Evolutionary conservation across 805 yeast genomes (phyloP).

Genomic region (Saccharomyces mikatae): DNA sequence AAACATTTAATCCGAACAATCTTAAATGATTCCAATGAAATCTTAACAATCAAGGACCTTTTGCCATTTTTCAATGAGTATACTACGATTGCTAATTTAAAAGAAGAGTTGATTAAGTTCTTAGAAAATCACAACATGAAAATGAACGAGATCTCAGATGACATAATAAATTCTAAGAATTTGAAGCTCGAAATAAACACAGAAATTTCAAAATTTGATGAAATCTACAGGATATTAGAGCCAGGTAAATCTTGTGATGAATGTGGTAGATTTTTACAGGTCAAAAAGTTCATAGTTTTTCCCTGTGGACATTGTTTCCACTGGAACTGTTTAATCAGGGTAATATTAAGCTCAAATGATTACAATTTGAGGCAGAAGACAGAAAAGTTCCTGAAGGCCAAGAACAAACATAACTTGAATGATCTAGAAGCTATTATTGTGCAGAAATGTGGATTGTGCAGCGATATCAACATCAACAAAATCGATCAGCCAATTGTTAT

Average conservation of each 20-base stretch:
- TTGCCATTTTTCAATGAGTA: constrained; percentile 81
- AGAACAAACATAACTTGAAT: constrained; percentile 22
- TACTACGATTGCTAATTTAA: constrained; percentile 70
- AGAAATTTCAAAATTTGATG: constrained; percentile 47
- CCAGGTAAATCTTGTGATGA: constrained; percentile 77
- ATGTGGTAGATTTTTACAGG: constrained; percentile 62
- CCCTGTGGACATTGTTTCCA: constrained; percentile 91
- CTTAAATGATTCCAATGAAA: constrained; percentile 38
- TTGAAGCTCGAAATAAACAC: constrained; percentile 52
- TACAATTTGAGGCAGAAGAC: constrained; percentile 57
- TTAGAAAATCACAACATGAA: constrained; percentile 62
- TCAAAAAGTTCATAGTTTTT: constrained; percentile 67
- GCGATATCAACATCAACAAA: constrained; percentile 60
- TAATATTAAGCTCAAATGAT: constrained; percentile 54
- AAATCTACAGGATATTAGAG: constrained; percentile 58
- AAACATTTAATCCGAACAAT: constrained; percentile 31
- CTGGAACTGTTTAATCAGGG: constrained; percentile 71
- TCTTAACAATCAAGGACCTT: constrained; percentile 67
- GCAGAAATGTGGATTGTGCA: constrained; percentile 67
- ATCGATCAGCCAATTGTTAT: constrained; percentile 56
- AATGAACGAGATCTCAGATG: constrained; percentile 58
- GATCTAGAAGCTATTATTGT: constrained; percentile 56
- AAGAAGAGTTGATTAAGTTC: constrained; percentile 75
- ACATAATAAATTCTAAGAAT: constrained; percentile 64
- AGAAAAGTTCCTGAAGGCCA: constrained; percentile 33